Evolutionary conservation across 495 filamentous ascomycete genomes (phyloP).

Genomic region (Penicillium macrosclerotiorum): DNA sequence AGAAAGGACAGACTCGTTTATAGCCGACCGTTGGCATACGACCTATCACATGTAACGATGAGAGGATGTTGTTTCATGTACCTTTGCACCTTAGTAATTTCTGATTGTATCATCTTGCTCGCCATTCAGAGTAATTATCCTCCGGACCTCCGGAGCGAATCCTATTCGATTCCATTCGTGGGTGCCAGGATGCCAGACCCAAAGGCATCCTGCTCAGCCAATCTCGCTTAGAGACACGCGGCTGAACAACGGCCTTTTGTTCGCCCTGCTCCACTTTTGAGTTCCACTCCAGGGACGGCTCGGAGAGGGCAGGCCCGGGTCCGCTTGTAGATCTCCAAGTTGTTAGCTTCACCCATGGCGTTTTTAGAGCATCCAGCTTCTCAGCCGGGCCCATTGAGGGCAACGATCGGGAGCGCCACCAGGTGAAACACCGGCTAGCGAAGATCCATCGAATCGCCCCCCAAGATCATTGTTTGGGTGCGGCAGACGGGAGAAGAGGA

Average conservation of each 20-base stretch:
- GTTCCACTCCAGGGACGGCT: constrained; percentile 9
- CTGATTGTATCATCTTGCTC: no score
- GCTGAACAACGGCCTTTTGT: not conserved
- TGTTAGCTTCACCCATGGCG: not conserved
- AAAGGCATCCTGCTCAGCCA: not conserved
- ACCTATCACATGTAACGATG: no score
- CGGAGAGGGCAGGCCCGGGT: constrained; percentile 10
- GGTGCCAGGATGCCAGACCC: no score
- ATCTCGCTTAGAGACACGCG: constrained; percentile 12
- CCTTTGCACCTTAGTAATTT: no score
- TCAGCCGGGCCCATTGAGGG: not conserved
- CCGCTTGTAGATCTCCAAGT: constrained; percentile 10
- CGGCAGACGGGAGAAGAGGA: not conserved
- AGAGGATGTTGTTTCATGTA: no score
- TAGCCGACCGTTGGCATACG: no score
- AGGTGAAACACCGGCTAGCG: constrained; percentile 5
- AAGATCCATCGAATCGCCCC: constrained; percentile 2
- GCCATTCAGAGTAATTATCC: no score
- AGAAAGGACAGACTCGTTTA: no score
- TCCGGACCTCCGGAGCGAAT: no score
- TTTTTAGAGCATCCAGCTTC: no score
- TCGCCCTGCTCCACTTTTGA: not conserved
- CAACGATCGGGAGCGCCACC: not conserved
- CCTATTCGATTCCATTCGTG: no score
- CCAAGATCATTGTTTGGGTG: not conserved